Base-by-base conservation (phyloP, 139 green algal species). In the Astrephomene gubernaculifera region DNA sequence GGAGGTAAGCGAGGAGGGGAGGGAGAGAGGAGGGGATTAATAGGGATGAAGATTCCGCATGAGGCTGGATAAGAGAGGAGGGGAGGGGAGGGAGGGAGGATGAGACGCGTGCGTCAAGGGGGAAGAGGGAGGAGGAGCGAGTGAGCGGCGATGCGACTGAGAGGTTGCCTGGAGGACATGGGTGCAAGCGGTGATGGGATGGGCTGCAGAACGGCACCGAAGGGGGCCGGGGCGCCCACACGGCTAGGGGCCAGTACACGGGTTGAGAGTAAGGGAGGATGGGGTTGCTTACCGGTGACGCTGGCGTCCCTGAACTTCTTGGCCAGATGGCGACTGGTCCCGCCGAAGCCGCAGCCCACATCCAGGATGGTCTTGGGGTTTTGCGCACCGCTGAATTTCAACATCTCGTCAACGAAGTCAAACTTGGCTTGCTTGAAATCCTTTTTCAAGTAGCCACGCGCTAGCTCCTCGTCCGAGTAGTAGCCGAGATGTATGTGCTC, bases 401-500 rank as follows among this genome's bases (percentile, higher is more conserved):
- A 82, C 96, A 98, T 98, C 83, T 97, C 89, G 39, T 98, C 95
- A 24, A 97, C 86, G 82, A 98, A 98, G 64, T 97, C 95, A 39
- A 95, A 95, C 91, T 99, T 99, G n/a, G 96, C 96, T 72, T 96
- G 72, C 80, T 95, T 98, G 91, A 98, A 99, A 85, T 98, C 90
- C 86, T 97, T 98, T 80, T 96, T 96, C 60, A 91, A 90, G 88
- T 96, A 97, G 3, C 95, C 95, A 2, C 60, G 52, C 22, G 70
- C 72, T 8, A 92, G 87, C 87, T 98, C 95, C 80, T 91, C 87
- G 33, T 97, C 94, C 4, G 70, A 96, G 87, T 99, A 99, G 74
- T 97, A 97, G 3, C 97, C 97, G 65, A 99, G 82, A 79, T 99
- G 97, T 78, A 99, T 99, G 90, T 99, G 97, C 83, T 99, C 97